phyloP scores from a whole-genome alignment of 805 yeast species.

The Myxozyma udenii region DNA sequence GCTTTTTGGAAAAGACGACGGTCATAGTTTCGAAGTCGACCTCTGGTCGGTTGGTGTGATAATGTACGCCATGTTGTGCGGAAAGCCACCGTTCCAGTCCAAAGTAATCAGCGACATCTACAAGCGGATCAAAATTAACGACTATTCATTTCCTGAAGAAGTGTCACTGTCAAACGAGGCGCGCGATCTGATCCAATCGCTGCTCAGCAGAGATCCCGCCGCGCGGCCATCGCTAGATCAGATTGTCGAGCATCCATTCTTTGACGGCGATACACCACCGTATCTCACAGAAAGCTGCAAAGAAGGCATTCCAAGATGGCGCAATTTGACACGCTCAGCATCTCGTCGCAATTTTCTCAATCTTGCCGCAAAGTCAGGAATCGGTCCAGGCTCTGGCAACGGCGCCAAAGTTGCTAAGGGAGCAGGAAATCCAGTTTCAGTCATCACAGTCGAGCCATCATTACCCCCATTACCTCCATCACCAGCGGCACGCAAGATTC shows the following conservation, averaged over 20 bases:
- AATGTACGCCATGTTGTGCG: constrained; percentile 86
- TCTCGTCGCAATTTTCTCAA: constrained; percentile 22
- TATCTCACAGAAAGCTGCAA: constrained; percentile 61
- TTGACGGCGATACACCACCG: constrained; percentile 80
- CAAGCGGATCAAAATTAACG: constrained; percentile 73
- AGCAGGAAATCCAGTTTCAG: constrained; percentile 23
- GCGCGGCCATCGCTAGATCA: constrained; percentile 77
- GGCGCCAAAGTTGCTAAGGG: constrained; percentile 7
- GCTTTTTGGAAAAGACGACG: constrained; percentile 73
- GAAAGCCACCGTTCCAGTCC: constrained; percentile 97
- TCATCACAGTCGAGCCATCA: neutral
- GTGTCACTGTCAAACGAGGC: constrained; percentile 67
- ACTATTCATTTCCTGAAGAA: constrained; percentile 72
- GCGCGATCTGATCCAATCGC: constrained; percentile 61
- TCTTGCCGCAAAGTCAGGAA: constrained; percentile 28
- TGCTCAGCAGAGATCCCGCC: constrained; percentile 71
- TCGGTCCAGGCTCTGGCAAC: constrained; percentile 23
- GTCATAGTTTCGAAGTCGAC: constrained; percentile 93
- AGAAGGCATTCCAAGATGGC: constrained; percentile 58
- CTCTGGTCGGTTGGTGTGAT: constrained; percentile 98
- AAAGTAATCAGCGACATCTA: constrained; percentile 90
- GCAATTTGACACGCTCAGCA: constrained; percentile 31
- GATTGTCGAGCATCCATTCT: constrained; percentile 81
- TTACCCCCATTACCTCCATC: neutral
- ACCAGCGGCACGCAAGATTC: constrained; percentile 6